Base-by-base conservation (phyloP, 2,329 filamentous ascomycete genomes). In the Diaporthe helianthi region DNA sequence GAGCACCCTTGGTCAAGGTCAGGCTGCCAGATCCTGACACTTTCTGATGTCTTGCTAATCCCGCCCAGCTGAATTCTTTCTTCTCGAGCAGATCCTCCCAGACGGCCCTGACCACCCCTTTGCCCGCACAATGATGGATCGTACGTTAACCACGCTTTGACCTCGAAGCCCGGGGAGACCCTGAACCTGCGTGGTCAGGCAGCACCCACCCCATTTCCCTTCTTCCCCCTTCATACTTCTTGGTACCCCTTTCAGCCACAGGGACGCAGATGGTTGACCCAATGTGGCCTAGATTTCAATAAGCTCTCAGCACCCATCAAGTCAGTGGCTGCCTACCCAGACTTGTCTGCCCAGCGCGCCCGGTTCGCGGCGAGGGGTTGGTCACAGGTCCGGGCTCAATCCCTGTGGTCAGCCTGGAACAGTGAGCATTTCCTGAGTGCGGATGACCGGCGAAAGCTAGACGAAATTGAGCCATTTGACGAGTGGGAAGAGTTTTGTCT, bases 401-500 rank as follows among this genome's bases (percentile, higher is more conserved):
- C 90, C 74, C 82, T 98, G 13, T 97, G 94, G 93, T 87, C 93
- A 67, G 83, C 94, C 1, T 98, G 94, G 94, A 88, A 86, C 13
- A 88, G 92, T 73, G 82, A 88, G 17, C 76, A 81, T 3, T 94
- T 94, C 77, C 80, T 97, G 24, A 83, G 83, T 7, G 76, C 84
- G 1, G 79, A 84, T 1, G 85, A 93, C 71, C 86, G 93, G 72
- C 81, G 77, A 44, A 81, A 80, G 13, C 80, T 98, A 17, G 91
- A 97, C 74, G 76, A 81, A 0, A 79, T 94, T 19, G 95, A 98
- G 76, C 89, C 91, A 0, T 98, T 98, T 76, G 95, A 98, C 78
- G 94, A 98, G 79, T 97, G 93, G 93, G 95, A 98, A 79, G 95
- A 98, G 75, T 94, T 98, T 76, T 90, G 92, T 2, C 83, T 97